Evolutionary conservation across 768 basidiomycete genomes (phyloP).

Genomic region (Xerocomus potaroensis): DNA sequence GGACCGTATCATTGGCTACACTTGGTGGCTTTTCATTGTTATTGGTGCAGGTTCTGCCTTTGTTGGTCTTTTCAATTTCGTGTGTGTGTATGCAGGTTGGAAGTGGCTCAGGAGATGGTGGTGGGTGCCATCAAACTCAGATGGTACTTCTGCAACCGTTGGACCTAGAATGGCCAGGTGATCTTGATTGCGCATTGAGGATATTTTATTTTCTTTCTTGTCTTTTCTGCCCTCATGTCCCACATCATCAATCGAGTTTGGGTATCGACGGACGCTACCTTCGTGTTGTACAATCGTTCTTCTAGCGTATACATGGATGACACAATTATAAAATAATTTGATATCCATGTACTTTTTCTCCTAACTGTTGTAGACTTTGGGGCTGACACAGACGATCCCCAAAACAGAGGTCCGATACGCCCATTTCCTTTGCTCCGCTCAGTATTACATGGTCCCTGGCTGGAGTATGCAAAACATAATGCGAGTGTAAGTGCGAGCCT

Average conservation of each 20-base stretch:
- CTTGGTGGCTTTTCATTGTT: slow-evolving; percentile 73
- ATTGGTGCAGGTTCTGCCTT: slow-evolving; percentile 72
- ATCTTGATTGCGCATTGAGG: neutral
- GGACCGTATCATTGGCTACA: slow-evolving; percentile 71
- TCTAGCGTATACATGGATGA: too few species aligned
- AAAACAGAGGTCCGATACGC: too few species aligned
- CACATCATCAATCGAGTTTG: neutral
- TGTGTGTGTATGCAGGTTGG: slow-evolving; percentile 64
- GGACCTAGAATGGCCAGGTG: slow-evolving; percentile 7
- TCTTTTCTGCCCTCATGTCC: neutral
- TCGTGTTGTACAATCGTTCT: too few species aligned
- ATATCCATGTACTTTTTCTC: too few species aligned
- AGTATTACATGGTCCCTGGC: too few species aligned
- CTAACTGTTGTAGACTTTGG: too few species aligned
- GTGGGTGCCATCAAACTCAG: slow-evolving; percentile 11
- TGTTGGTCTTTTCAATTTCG: slow-evolving; percentile 70
- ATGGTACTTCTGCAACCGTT: neutral
- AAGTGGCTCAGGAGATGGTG: slow-evolving; percentile 47
- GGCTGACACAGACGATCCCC: too few species aligned
- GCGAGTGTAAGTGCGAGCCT: too few species aligned
- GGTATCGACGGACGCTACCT: neutral
- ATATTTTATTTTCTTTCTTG: neutral
- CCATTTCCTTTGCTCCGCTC: too few species aligned
- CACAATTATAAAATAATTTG: too few species aligned
- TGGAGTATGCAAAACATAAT: too few species aligned